Base-by-base conservation (phyloP, 495 filamentous ascomycete species). In the Hypoxylon lenormandii region DNA sequence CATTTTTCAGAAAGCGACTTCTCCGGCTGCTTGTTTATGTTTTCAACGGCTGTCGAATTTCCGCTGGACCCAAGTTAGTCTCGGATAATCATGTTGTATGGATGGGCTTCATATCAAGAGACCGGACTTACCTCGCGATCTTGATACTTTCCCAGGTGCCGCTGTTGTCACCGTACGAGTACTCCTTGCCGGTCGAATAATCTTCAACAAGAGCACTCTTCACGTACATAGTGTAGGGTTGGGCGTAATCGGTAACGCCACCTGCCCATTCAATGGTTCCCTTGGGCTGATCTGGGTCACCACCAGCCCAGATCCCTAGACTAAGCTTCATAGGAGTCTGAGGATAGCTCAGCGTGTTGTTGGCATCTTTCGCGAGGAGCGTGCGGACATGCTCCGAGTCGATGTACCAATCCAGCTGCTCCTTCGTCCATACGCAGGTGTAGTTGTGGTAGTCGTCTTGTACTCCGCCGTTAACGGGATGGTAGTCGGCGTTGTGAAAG, bases 261-360 rank as follows among this genome's bases (percentile, higher is more conserved):
- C 92, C 92, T 64, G 93, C 92, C 93, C 93, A 97, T 48, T 91
- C 80, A 45, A 84, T 79, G 0, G 79, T 81, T 5, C 84, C 84
- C 10, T 76, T 11, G 11, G 83, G 69, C 66, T 90, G 86, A 22
- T 79, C 80, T 0, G 89, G 80, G 70, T 95, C 92, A 59, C 93
- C 93, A 56, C 92, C 93, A 61, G 91, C 91, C 93, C 93, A 97
- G 66, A 89, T 89, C 36, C 93, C 93, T 48, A 96, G 79, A 66
- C 88, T 91, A 53, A 96, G 80, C 77, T 88, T 89, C 91, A 92
- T 92, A 10, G 93, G 93, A 0, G 93, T 92, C 73, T 96, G 92
- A 3, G 93, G 93, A 72, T 90, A 97, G 73, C 82, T 79, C 58
- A 87, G 78, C 23, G 87, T 87, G 64, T 83, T 80, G 68, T 89